Evolutionary conservation across 768 basidiomycete species (phyloP).

Genomic region (Kondoa malvinella): DNA sequence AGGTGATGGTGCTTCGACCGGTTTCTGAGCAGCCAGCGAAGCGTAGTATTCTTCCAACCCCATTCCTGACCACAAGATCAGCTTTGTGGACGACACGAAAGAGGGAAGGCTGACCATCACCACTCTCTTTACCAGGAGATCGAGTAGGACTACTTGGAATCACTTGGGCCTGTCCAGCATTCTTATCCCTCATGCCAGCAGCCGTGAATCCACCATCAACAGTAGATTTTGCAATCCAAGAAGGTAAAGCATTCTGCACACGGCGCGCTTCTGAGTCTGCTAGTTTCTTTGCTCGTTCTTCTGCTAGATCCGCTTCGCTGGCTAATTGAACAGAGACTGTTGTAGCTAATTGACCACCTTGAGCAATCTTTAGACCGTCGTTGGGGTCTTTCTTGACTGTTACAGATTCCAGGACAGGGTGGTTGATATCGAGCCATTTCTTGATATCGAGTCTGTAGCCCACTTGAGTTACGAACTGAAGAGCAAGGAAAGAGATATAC

Average conservation of each 20-base stretch:
- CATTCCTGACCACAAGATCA: background rate
- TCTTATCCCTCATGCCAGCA: constrained; percentile 38
- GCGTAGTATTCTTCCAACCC: constrained; percentile 29
- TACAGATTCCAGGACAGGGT: constrained; percentile 54
- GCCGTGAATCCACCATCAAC: constrained; percentile 83
- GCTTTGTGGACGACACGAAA: background rate
- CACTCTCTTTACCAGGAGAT: background rate
- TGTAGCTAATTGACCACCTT: constrained; percentile 43
- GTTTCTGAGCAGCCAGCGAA: constrained; percentile 11
- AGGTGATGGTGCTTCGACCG: background rate
- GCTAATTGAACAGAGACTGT: constrained; percentile 55
- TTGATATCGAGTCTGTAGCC: constrained; percentile 23
- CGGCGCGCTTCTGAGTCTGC: constrained; percentile 67
- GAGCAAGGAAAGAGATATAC: constrained; percentile 37
- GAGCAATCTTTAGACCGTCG: constrained; percentile 5
- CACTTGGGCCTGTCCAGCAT: background rate
- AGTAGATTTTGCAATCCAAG: constrained; percentile 92
- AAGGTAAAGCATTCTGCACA: constrained; percentile 73
- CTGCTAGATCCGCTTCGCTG: constrained; percentile 75
- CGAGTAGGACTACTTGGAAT: constrained; percentile 3
- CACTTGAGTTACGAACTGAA: background rate
- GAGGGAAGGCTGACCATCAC: background rate
- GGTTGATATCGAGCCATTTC: constrained; percentile 39
- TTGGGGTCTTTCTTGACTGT: constrained; percentile 38
- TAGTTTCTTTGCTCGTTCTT: constrained; percentile 52